Evolutionary conservation across 2,329 filamentous ascomycete species (phyloP), one percentile per base, ranked within the genome.

Genomic region (Salinomyces thailandicus): DNA sequence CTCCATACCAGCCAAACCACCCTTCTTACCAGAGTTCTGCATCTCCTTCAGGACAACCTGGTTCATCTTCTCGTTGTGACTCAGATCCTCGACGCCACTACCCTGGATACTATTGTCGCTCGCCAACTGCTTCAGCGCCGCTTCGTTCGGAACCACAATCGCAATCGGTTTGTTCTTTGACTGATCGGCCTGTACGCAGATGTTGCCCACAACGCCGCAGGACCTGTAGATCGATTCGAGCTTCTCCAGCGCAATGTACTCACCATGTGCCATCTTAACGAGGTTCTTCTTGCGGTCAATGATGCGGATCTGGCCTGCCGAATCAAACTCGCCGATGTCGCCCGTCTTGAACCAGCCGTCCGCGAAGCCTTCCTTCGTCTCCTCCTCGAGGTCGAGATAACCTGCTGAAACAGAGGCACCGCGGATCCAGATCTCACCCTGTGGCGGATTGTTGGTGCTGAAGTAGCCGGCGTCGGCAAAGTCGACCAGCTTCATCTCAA

Each of bases 271-370:
- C 45, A 91, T 87, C 77, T 96, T 96, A 62, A 96, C 84, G 38
- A 96, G 69, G 64, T 96, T 96, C 79, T 96, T 96, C 76, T 94
- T 87, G 50, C 89, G 85, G 62, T 96, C 89, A 55, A 96, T 87
- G 58, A 96, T 80, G 50, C 72, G 75, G 47, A 96, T 64, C 59
- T 93, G 83, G 29, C 89, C 89, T 43, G 80, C 71, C 30, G 67
- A 58, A 60, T 89, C 79, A 53, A 89, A 91, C 59, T 95, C 84
- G 52, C 89, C 89, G 59, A 96, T 91, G 54, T 96, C 89, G 43
- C 89, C 89, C 12, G 86, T 93, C 72, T 82, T 89, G 74, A 96
- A 96, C 91, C 91, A 96, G 33, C 85, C 85, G 52, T 94, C 91
- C 1, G 83, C 86, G 45, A 89, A 73, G 4, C 81, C 72, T 57